Conservation (phyloP, 2,329 filamentous ascomycete genomes). For the Domatiomyces catenatus region DNA sequence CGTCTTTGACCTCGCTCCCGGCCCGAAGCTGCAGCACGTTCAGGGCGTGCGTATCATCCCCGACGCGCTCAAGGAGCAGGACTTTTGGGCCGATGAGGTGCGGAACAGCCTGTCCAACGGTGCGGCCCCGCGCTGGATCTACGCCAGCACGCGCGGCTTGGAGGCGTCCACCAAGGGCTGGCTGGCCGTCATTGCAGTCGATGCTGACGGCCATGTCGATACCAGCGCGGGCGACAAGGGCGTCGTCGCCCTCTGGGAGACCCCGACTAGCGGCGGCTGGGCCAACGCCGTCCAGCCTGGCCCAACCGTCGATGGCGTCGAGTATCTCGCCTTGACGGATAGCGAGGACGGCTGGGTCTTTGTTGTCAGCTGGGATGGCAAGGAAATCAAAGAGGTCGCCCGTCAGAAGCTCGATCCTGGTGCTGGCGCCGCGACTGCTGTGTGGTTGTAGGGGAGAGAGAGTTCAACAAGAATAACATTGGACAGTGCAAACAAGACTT, state of each 20-base stretch:
- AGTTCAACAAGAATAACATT: too few relatives aligned
- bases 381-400: conserved; percentile 12
- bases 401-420: conserved; percentile 11
- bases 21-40: conserved; percentile 7
- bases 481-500: too few relatives aligned
- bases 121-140: conserved; percentile 12
- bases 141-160: conserved; percentile 15
- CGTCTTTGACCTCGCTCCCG: conserved; percentile 8
- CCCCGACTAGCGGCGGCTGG: conserved; percentile 16
- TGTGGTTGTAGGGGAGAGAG: conserved; percentile 11
- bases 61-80: conserved; percentile 1
- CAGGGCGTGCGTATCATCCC: conserved; percentile 16
- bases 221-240: conserved; percentile 8
- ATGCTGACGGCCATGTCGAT: conserved; percentile 6
- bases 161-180: conserved; percentile 11
- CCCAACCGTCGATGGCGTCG: conserved; percentile 16
- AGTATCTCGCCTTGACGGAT: conserved; percentile 19
- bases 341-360: conserved; percentile 17
- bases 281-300: conserved; percentile 18
- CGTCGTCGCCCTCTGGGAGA: conserved; percentile 14
- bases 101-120: conserved; percentile 11
- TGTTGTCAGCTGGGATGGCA: conserved; percentile 15
- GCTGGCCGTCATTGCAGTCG: conserved; percentile 14
- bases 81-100: conserved; percentile 19
- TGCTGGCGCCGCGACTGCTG: conserved; percentile 15